Evolutionary conservation across 2,329 filamentous ascomycete species (phyloP).

Genomic region (Ceratocystis cubensis): DNA sequence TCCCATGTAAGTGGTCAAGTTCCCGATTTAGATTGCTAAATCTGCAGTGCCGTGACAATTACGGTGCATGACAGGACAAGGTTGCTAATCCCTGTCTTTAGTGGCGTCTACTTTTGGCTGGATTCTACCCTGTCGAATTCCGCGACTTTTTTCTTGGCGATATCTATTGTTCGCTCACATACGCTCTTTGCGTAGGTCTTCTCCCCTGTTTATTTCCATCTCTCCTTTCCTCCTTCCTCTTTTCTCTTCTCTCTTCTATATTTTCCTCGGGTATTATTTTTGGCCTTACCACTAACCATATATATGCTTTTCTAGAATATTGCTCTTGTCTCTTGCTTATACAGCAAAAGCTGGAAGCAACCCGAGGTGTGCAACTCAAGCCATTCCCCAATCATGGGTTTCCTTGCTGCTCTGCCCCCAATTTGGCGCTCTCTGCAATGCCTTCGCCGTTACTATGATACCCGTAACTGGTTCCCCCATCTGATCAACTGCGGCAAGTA

Average conservation of each 20-base stretch:
- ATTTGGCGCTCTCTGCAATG: slow-evolving; percentile 90
- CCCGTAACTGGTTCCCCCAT: slow-evolving; percentile 78
- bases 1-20: slow-evolving; percentile 54
- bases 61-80: background rate
- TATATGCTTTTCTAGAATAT: slow-evolving; percentile 49
- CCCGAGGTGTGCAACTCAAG: slow-evolving; percentile 72
- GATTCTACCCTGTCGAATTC: slow-evolving; percentile 87
- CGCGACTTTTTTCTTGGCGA: slow-evolving; percentile 95
- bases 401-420: slow-evolving; percentile 69
- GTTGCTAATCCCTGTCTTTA: slow-evolving; percentile 36
- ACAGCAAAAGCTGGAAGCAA: slow-evolving; percentile 62
- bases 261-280: background rate
- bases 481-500: slow-evolving; percentile 91
- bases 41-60: slow-evolving; percentile 4
- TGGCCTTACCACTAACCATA: background rate
- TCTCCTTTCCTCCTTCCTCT: slow-evolving; percentile 11
- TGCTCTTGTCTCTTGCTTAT: slow-evolving; percentile 88
- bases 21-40: background rate
- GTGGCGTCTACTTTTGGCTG: slow-evolving; percentile 64
- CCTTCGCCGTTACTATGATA: slow-evolving; percentile 77
- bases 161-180: slow-evolving; percentile 93
- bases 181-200: slow-evolving; percentile 41
- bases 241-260: slow-evolving; percentile 23
- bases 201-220: background rate
- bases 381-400: slow-evolving; percentile 71